Evolutionary conservation across 2,329 filamentous ascomycete genomes (phyloP), one percentile per base, ranked within the genome.

Genomic region (Fusarium buxicola): DNA sequence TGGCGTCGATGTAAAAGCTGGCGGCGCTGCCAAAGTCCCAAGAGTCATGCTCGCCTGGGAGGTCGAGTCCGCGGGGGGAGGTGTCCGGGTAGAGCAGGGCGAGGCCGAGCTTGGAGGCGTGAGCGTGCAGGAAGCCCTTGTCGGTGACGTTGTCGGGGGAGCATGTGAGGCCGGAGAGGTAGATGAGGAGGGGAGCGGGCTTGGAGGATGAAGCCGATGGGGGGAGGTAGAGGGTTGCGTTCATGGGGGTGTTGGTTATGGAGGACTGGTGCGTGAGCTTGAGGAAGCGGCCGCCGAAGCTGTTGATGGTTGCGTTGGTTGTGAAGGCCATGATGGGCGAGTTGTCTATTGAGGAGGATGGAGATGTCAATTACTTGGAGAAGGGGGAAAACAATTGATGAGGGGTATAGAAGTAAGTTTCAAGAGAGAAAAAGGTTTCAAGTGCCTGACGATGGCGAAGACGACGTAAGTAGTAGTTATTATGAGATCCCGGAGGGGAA

Each of bases 81-180:
- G 95, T 99, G 81, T 99, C 95, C 2, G 95, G 95, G 80, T 93
- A 98, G 50, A 97, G 86, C 55, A 99, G 81, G n/a, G 95, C 95
- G 75, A 99, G 91, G 72, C 92, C 92, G 75, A 89, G 89, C 70
- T 89, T 83, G 55, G 89, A 85, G 43, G 95, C 95, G 63, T 87
- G 86, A 70, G 90, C 87, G 75, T 97, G 94, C 78, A 99, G 92
- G 84, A 97, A 98, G 49, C 94, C 95, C 75, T 91, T 90, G 72
- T 94, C 87, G 28, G 89, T 83, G 73, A 87, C 88, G 78, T 94
- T 94, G 73, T 98, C 94, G 31, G 92, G 93, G 1, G 93, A 94
- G 83, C 95, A 99, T 60, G 95, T 98, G 60, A 99, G 83, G 47
- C 95, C 95, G 12, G 94, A 94, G 57, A 99, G 89, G 79, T 94